phyloP scores from a whole-genome alignment of 192 early-diverging fungal species.

The Martensiomyces pterosporus region DNA sequence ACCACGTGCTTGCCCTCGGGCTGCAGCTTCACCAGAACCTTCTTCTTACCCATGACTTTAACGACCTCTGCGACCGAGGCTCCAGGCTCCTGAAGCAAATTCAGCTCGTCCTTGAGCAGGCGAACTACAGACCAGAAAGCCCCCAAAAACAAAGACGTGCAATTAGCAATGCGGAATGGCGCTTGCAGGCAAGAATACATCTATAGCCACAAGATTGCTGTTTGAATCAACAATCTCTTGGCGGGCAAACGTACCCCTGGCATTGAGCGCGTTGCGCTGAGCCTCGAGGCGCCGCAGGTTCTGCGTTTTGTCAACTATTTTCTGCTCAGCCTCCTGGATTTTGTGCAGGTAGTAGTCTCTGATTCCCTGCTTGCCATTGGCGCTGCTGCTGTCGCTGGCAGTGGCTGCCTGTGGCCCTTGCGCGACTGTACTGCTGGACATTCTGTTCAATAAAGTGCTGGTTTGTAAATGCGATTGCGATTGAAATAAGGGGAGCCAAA shows the following conservation, averaged over 20 bases:
- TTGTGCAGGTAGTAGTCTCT: constrained; percentile 72
- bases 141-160: background rate
- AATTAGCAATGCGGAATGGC: too few relatives aligned
- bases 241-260: constrained; percentile 86
- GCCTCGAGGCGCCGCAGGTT: constrained; percentile 98
- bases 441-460: too few relatives aligned
- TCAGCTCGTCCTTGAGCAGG: constrained; percentile 91
- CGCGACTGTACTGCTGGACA: constrained; percentile 39
- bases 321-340: constrained; percentile 83
- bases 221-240: too few relatives aligned
- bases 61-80: constrained; percentile 96
- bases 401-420: constrained; percentile 13
- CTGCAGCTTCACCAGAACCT: constrained; percentile 85
- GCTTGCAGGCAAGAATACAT: constrained; percentile 2
- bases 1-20: constrained; percentile 99
- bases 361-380: constrained; percentile 35
- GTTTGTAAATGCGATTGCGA: too few relatives aligned
- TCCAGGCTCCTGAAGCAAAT: constrained; percentile 94
- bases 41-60: constrained; percentile 98
- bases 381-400: constrained; percentile 1
- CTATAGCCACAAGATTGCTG: too few relatives aligned
- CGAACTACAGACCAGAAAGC: constrained; percentile 72
- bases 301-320: constrained; percentile 85
- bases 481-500: too few relatives aligned
- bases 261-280: constrained; percentile 95